Evolutionary conservation across 1,284 basidiomycete species (phyloP).

Genomic region (Anthracocystis walkeri): DNA sequence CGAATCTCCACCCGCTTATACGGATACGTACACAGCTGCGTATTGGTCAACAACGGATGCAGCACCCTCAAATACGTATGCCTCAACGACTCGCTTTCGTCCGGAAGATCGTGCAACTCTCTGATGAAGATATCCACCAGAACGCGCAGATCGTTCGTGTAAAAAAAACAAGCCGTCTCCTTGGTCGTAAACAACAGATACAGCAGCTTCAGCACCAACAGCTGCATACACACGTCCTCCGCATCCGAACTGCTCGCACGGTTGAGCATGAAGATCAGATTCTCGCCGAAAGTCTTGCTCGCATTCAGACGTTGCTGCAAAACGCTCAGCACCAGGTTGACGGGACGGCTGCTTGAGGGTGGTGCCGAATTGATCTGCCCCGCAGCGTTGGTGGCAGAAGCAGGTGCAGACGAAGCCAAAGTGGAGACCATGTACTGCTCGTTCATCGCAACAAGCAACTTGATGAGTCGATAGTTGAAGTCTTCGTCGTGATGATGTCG

Average conservation of each 20-base stretch:
- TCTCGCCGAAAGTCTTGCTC: conserved; percentile 95
- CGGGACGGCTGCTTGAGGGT: conserved; percentile 7
- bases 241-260: conserved; percentile 75
- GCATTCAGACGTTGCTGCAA: conserved; percentile 84
- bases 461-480: conserved; percentile 56
- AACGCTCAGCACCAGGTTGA: conserved; percentile 84
- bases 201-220: conserved; percentile 92
- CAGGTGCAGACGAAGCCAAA: conserved; percentile 70
- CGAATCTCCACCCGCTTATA: conserved; percentile 94
- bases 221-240: conserved; percentile 93
- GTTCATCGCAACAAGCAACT: conserved; percentile 77
- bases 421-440: conserved; percentile 96
- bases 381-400: conserved; percentile 22
- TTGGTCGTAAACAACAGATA: conserved; percentile 94
- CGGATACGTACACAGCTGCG: conserved; percentile 82
- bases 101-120: conserved; percentile 88
- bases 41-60: conserved; percentile 92
- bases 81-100: conserved; percentile 93
- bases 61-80: conserved; percentile 97
- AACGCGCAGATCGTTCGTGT: conserved; percentile 95
- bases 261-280: conserved; percentile 99
- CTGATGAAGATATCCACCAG: conserved; percentile 96
- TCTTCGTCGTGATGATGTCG: conserved; percentile 84
- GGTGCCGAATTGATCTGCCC: conserved; percentile 32
- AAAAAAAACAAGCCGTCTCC: conserved; percentile 94